Conservation (phyloP, 371 early-diverging fungal species). For the Saksenaea oblongispora region DNA sequence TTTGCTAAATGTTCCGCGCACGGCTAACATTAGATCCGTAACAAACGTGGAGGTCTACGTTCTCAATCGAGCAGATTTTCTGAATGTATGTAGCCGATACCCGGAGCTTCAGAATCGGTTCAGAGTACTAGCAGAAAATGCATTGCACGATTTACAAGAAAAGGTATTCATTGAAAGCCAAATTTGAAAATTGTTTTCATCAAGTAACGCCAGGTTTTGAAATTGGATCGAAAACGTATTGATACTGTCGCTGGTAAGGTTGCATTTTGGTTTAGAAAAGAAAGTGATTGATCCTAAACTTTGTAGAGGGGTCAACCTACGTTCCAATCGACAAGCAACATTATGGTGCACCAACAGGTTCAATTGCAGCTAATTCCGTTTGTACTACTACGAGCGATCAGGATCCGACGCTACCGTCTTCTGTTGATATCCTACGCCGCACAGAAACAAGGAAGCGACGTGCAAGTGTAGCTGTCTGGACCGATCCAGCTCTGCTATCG, state of each 20-base stretch:
- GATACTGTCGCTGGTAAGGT: constrained; percentile 6
- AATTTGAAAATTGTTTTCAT: not conserved
- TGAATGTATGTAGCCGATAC: constrained; percentile 46
- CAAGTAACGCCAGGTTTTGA: not conserved
- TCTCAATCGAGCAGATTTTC: constrained; percentile 45
- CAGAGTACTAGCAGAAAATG: constrained; percentile 29
- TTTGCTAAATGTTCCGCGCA: constrained; percentile 75
- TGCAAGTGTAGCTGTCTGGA: constrained; percentile 84
- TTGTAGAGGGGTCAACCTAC: constrained; percentile 2
- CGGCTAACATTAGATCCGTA: constrained; percentile 75
- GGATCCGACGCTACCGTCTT: constrained; percentile 43
- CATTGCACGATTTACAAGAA: constrained; percentile 17
- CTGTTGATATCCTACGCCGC: constrained; percentile 29
- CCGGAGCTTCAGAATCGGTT: constrained; percentile 36
- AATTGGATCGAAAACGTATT: not conserved
- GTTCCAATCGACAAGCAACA: constrained; percentile 12
- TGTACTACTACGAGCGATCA: constrained; percentile 50
- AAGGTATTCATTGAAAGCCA: constrained; percentile 18
- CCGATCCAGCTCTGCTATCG: constrained; percentile 68
- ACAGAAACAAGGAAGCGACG: constrained; percentile 56
- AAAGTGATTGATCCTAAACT: not conserved
- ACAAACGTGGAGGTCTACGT: constrained; percentile 57
- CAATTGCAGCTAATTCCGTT: constrained; percentile 28
- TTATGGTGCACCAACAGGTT: constrained; percentile 9
- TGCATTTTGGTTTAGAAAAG: not conserved